Conservation (phyloP, 768 basidiomycete species). For the Leucogyrophana mollusca region DNA sequence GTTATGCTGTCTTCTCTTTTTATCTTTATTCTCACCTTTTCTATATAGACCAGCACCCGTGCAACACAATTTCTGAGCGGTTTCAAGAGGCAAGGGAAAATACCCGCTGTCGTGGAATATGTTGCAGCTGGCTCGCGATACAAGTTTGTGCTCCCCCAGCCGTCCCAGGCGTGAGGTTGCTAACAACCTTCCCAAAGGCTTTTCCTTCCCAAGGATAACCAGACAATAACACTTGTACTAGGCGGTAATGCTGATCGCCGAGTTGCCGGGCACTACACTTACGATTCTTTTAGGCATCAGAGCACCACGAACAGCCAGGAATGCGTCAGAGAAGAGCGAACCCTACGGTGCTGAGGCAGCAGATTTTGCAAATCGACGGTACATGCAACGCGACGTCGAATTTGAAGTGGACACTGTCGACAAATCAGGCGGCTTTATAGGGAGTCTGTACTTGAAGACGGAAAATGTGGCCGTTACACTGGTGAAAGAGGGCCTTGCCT, state of each 20-base stretch:
- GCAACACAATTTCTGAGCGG: constrained; percentile 86
- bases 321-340: constrained; percentile 79
- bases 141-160: constrained; percentile 54
- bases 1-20: constrained; percentile 10
- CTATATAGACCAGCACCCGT: constrained; percentile 61
- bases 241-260: constrained; percentile 49
- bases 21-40: constrained; percentile 2
- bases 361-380: constrained; percentile 74
- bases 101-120: constrained; percentile 88
- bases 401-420: constrained; percentile 88
- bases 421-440: constrained; percentile 96
- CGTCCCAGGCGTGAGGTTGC: not conserved
- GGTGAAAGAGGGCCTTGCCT: constrained; percentile 83
- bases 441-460: constrained; percentile 77
- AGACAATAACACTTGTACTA: constrained; percentile 89
- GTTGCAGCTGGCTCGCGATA: constrained; percentile 94
- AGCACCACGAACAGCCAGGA: constrained; percentile 84
- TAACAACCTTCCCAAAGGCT: constrained; percentile 46
- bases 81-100: constrained; percentile 86
- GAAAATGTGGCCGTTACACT: constrained; percentile 87
- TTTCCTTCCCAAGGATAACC: constrained; percentile 87
- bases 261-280: constrained; percentile 4
- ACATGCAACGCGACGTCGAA: constrained; percentile 95
- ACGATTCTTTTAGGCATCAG: constrained; percentile 66
- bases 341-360: constrained; percentile 83